A percentile compares a stretch with the other conserved stretches of the same genome.
Conservation (phyloP, 2,329 filamentous ascomycete species). For the Colletotrichum shisoi region DNA sequence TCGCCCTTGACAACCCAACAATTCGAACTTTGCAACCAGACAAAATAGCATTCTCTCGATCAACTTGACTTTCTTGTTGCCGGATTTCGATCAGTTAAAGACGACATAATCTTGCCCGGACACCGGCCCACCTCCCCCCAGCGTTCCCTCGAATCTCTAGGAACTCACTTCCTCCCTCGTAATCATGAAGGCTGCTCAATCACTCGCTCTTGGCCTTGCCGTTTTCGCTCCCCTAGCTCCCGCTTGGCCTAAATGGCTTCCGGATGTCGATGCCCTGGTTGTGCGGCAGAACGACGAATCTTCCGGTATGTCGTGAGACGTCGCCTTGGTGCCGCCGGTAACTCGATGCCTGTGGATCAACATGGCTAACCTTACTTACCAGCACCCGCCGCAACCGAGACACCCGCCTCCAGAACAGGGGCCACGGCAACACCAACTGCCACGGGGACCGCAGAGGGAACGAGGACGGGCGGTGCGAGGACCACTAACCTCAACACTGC, state of each 20-base stretch:
- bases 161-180: background rate
- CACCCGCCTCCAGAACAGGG: conserved; percentile 31
- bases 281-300: conserved; percentile 56
- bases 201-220: conserved; percentile 41
- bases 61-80: conserved; percentile 5
- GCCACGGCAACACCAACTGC: conserved; percentile 36
- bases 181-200: conserved; percentile 39
- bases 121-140: background rate
- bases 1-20: background rate
- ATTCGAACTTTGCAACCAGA: background rate
- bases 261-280: conserved; percentile 61
- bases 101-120: background rate
- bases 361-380: conserved; percentile 16
- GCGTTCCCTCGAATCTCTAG: background rate
- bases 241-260: conserved; percentile 66
- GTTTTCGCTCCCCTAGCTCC: conserved; percentile 53
- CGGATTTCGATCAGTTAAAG: background rate
- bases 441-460: conserved; percentile 39
- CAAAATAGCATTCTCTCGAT: background rate
- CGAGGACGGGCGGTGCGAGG: conserved; percentile 43
- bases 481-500: conserved; percentile 55
- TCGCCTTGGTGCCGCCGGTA: background rate
- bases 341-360: conserved; percentile 3
- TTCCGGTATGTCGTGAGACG: conserved; percentile 39
- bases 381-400: conserved; percentile 26